A percentile compares a stretch with the other conserved stretches of the same genome.
phyloP scores from a whole-genome alignment of 805 yeast species.

The Myxozyma vanderwaltii region DNA sequence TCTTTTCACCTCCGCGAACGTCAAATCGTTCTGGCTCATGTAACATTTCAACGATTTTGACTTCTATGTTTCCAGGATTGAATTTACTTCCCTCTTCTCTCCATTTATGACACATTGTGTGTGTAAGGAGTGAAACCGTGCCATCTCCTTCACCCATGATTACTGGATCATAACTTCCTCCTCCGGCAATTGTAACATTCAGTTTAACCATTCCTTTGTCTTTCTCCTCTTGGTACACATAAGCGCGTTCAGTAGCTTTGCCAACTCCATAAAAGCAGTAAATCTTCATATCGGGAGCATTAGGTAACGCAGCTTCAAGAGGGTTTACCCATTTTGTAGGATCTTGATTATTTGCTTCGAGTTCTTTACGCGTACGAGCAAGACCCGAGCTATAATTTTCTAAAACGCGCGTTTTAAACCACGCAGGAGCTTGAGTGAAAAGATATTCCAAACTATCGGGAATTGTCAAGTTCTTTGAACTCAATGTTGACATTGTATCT shows the following conservation, averaged over 20 bases:
- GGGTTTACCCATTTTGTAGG: conserved; percentile 93
- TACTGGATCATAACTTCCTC: conserved; percentile 56
- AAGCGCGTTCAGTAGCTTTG: conserved; percentile 92
- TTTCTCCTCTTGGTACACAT: conserved; percentile 73
- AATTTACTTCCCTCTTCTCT: conserved; percentile 59
- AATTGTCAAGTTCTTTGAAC: conserved; percentile 61
- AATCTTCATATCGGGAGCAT: conserved; percentile 89
- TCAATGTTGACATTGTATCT: conserved; percentile 48
- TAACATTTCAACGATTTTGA: conserved; percentile 83
- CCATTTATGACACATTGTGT: conserved; percentile 92
- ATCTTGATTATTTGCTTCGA: conserved; percentile 64
- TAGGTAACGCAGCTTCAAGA: conserved; percentile 83
- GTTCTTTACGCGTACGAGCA: conserved; percentile 61
- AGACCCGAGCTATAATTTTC: conserved; percentile 80
- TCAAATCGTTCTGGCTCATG: conserved; percentile 95
- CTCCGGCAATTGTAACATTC: conserved; percentile 69
- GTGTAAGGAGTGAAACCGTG: conserved; percentile 84
- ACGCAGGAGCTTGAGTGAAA: conserved; percentile 65
- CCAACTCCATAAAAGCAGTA: conserved; percentile 96
- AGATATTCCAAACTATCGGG: conserved; percentile 67
- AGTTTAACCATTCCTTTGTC: conserved; percentile 56
- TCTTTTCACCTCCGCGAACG: conserved; percentile 94
- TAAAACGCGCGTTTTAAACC: conserved; percentile 67
- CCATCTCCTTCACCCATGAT: conserved; percentile 93
- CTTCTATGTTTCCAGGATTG: conserved; percentile 76